These are phyloP conservation scores for Paraphoma chrysanthemicola DNA, from an alignment of 2,329 filamentous ascomycete genomes.

Conservation along the genomic window DNA sequence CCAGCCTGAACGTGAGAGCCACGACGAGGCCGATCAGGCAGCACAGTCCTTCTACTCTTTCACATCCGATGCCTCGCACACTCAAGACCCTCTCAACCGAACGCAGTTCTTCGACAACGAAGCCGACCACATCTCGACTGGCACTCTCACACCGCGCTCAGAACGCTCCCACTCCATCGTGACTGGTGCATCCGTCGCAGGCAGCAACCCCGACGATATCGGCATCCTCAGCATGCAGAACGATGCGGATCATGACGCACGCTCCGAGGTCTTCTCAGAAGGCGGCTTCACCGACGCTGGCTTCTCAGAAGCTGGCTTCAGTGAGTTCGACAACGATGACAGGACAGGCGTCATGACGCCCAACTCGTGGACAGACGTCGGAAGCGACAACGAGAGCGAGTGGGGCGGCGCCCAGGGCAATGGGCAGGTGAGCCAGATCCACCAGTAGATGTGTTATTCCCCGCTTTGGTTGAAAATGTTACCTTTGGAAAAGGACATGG, in stretches of 20 bases:
- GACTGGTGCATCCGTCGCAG: conserved; percentile 37
- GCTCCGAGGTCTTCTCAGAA: conserved; percentile 45
- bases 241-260: conserved; percentile 42
- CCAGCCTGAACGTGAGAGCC: conserved; percentile 20
- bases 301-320: conserved; percentile 42
- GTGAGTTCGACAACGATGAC: conserved; percentile 32
- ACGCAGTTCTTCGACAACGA: conserved; percentile 26
- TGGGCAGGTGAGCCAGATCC: conserved; percentile 38
- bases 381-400: conserved; percentile 49
- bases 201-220: conserved; percentile 42
- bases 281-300: conserved; percentile 45
- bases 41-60: neutral
- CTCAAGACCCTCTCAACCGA: conserved; percentile 4
- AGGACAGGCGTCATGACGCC: conserved; percentile 46
- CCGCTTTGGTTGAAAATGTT: conserved; percentile 5
- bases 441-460: conserved; percentile 21
- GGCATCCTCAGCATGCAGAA: conserved; percentile 44
- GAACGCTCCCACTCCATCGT: conserved; percentile 33
- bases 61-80: conserved; percentile 11
- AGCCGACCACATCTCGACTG: conserved; percentile 40
- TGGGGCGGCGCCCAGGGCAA: conserved; percentile 36
- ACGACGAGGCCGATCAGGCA: conserved; percentile 25
- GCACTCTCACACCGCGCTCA: conserved; percentile 48
- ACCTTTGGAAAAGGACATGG: neutral
- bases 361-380: conserved; percentile 49